Conservation (phyloP, 2,329 filamentous ascomycete genomes). For the Fusarium napiforme region DNA sequence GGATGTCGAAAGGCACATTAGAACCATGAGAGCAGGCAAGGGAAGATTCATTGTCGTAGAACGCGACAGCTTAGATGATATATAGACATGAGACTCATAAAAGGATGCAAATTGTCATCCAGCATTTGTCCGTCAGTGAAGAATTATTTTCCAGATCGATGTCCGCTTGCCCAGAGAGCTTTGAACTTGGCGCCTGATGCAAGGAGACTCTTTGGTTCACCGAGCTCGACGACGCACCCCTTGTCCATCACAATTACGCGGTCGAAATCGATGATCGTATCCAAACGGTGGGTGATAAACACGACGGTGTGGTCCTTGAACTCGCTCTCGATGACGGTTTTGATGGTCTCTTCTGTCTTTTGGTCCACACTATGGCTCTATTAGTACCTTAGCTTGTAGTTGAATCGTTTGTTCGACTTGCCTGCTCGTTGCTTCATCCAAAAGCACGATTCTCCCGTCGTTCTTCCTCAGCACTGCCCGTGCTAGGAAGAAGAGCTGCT, state of each 20-base stretch:
- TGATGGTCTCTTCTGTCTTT: constrained; percentile 49
- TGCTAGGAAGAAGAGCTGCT: constrained; percentile 62
- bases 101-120: not conserved
- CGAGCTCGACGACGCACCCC: constrained; percentile 42
- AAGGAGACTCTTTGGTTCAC: constrained; percentile 40
- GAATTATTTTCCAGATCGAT: not conserved
- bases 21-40: constrained; percentile 57
- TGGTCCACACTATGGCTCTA: constrained; percentile 45
- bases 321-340: constrained; percentile 46
- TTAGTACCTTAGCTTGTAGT: not conserved
- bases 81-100: constrained; percentile 17
- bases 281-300: constrained; percentile 54
- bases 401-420: constrained; percentile 29
- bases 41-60: constrained; percentile 63
- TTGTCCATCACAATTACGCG: constrained; percentile 45
- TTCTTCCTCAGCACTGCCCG: constrained; percentile 56
- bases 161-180: constrained; percentile 46
- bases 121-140: not conserved
- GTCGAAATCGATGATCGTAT: constrained; percentile 55
- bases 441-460: constrained; percentile 54
- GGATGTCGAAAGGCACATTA: constrained; percentile 60
- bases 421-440: constrained; percentile 56
- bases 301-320: constrained; percentile 63
- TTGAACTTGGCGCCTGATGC: constrained; percentile 35
- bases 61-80: constrained; percentile 47